Evolutionary conservation across 139 green algal genomes (phyloP), one percentile per base, ranked within the genome.

Genomic region (Trebouxia sp.): DNA sequence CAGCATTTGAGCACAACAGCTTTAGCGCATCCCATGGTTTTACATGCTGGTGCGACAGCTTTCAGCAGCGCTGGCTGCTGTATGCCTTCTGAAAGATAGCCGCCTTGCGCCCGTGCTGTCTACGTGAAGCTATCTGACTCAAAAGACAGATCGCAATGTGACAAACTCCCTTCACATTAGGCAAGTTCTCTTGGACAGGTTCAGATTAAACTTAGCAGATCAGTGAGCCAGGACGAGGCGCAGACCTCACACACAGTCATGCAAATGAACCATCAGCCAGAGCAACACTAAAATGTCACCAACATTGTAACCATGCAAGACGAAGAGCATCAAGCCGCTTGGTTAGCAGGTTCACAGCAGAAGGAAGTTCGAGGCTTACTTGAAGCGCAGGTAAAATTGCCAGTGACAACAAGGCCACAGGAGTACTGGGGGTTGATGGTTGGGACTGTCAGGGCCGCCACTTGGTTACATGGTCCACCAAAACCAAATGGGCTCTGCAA

Each of bases 361-460:
- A 56, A 8, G 15, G 24, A 20, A 56, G 0, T 0, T 26, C 8
- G 5, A 22, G 11, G 24, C 56, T 50, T 26, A 82, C 77, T 69
- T 58, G 38, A 39, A 66, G 56, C 24, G 43, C 77, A 82, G 56
- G 56, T 82, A 58, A 82, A 82, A 58, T 75, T 82, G 58, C 77
- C 77, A 26, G n/a, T 50, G 0, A 76, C 56, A n/a, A 48, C 26
- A 0, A 82, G 56, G 15, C 77, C 77, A 45, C 77, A 82, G 41
- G 39, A 76, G 58, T 58, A 82, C 41, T 65, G 41, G 20, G 77
- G 77, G 42, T 82, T 70, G 41, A 82, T 75, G 77, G 43, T 47
- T 26, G 77, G 77, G 6, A 76, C 20, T 14, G 24, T 43, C 2
- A 82, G 10, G 6, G 41, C 15, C 6, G 28, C 0, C 50, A 53